Conservation (phyloP, 345 rosid genomes). For the Hibiscus mutabilis region DNA sequence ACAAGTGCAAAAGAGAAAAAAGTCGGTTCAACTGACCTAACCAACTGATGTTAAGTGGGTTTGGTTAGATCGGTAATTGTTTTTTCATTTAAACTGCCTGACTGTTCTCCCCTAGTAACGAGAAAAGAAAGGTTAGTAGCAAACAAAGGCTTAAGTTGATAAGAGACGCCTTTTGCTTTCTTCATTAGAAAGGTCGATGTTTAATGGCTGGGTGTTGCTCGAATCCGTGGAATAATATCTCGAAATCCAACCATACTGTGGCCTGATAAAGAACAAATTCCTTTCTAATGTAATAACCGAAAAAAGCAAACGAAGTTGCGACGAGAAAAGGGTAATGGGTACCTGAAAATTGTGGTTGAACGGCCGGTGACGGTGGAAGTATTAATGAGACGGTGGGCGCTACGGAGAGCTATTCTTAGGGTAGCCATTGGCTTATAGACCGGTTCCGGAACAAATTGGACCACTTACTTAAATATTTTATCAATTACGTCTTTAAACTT, state of each 20-base stretch:
- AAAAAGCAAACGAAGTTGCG: not conserved
- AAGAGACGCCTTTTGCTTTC: slow-evolving; percentile 61
- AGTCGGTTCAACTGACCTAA: too few species aligned
- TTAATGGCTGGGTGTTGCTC: slow-evolving; percentile 22
- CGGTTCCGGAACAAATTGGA: not conserved
- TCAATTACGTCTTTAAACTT: too few species aligned
- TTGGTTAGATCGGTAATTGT: too few species aligned
- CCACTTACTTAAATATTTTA: too few species aligned
- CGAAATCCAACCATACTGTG: slow-evolving; percentile 31
- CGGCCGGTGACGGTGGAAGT: slow-evolving; percentile 25
- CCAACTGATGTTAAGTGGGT: too few species aligned
- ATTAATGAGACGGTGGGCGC: slow-evolving; percentile 36
- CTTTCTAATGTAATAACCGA: not conserved
- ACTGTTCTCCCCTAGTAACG: too few species aligned
- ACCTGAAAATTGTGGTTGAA: slow-evolving; percentile 20
- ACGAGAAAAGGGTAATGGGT: not conserved
- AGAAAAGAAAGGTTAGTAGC: not conserved
- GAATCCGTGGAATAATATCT: slow-evolving; percentile 36
- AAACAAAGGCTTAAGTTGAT: not conserved
- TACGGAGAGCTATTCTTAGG: slow-evolving; percentile 38
- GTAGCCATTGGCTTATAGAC: slow-evolving; percentile 21
- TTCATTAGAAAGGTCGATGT: slow-evolving; percentile 57
- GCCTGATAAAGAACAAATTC: slow-evolving; percentile 25
- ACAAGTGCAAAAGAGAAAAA: too few species aligned
- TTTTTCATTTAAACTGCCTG: too few species aligned